phyloP scores from a whole-genome alignment of 176 grass and related monocot species.

The Musa itinerans region DNA sequence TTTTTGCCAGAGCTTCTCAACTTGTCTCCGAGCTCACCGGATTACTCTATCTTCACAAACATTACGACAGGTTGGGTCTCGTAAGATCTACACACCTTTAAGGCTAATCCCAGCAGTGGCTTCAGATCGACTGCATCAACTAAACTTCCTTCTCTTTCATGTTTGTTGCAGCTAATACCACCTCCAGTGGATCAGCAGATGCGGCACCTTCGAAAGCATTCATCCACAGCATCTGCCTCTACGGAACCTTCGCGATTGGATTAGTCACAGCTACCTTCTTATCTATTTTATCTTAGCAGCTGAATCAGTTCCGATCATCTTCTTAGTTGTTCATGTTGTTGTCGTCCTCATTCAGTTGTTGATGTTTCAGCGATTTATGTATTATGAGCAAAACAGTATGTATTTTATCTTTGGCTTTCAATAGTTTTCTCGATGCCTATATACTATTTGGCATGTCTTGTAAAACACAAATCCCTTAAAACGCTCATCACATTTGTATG shows the following conservation, averaged over 20 bases:
- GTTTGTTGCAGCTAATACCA: background rate
- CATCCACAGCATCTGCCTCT: conserved; percentile 17
- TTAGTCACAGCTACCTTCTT: conserved; percentile 31
- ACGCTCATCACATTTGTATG: too few species aligned
- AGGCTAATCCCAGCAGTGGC: background rate
- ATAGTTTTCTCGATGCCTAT: too few species aligned
- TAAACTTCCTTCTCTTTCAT: background rate
- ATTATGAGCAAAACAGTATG: too few species aligned
- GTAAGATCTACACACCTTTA: background rate
- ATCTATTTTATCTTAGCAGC: conserved; percentile 24
- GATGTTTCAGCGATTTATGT: background rate
- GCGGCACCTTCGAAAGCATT: conserved; percentile 1
- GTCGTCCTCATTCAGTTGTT: background rate
- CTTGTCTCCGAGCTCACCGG: conserved; percentile 41
- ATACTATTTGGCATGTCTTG: too few species aligned
- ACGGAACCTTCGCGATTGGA: conserved; percentile 15
- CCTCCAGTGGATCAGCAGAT: conserved; percentile 5
- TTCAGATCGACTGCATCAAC: background rate
- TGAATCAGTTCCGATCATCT: background rate
- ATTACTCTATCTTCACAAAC: conserved; percentile 49
- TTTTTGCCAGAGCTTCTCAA: conserved; percentile 34
- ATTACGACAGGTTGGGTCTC: conserved; percentile 28
- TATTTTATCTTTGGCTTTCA: too few species aligned
- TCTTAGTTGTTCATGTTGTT: background rate
- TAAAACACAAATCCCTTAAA: too few species aligned